Conservation (phyloP, 208 protist species). For the Hexamita inflata region DNA sequence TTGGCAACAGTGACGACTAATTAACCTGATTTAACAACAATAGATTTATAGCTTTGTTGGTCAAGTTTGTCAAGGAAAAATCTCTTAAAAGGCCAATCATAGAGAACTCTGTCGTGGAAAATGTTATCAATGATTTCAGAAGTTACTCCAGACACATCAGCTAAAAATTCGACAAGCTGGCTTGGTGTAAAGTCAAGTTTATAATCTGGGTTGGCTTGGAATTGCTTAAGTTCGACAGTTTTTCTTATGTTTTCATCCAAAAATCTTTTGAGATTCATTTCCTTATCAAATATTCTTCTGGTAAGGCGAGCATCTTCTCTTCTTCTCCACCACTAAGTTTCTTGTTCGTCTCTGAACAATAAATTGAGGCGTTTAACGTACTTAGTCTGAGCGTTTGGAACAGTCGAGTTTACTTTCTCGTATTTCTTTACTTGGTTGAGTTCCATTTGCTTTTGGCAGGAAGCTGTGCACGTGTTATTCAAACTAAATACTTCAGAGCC, state of each 20-base stretch:
- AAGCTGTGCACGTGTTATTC: not conserved
- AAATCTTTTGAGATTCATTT: not conserved
- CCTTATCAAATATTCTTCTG: not conserved
- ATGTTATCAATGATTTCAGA: conserved; percentile 24
- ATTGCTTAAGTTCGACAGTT: not conserved
- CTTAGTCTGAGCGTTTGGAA: not conserved
- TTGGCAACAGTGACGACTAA: not conserved
- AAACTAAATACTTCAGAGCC: not conserved
- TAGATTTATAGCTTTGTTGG: not conserved
- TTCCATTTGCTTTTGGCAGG: not conserved
- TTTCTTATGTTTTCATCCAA: not conserved
- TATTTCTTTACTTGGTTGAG: not conserved
- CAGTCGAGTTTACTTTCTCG: not conserved
- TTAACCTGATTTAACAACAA: not conserved
- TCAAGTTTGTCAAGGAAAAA: conserved; percentile 10
- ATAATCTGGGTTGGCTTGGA: not conserved
- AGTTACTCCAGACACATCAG: conserved; percentile 7
- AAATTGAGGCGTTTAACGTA: conserved; percentile 13
- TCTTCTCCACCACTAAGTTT: conserved; percentile 13
- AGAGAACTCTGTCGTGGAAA: not conserved
- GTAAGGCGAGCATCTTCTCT: not conserved
- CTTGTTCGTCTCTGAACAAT: conserved; percentile 11
- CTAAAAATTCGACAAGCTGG: not conserved
- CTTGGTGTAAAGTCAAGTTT: not conserved
- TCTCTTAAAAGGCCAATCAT: not conserved